Conservation (phyloP, 2,329 filamentous ascomycete species). For the Septoria petroselini region DNA sequence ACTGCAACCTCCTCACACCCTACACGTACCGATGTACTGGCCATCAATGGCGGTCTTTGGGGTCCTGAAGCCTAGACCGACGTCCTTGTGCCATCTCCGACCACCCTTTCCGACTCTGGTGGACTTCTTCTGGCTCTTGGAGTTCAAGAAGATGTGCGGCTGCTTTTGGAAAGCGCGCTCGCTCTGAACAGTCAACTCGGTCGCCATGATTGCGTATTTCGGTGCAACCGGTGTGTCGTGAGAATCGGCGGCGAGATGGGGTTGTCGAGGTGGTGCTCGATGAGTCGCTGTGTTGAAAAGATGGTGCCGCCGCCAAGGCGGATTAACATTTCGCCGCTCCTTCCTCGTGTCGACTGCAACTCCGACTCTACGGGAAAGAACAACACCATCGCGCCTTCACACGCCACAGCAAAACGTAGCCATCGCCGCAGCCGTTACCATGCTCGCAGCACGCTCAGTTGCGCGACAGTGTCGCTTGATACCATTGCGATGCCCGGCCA, state of each 20-base stretch:
- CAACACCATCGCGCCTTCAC: neutral
- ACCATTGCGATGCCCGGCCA: neutral
- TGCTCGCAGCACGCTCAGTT: neutral
- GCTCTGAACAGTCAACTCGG: conserved; percentile 98
- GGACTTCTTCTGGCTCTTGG: conserved; percentile 85
- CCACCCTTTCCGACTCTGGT: conserved; percentile 83
- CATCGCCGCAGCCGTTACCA: neutral
- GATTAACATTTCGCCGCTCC: conserved; percentile 1
- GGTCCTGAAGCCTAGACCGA: conserved; percentile 98
- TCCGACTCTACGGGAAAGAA: neutral
- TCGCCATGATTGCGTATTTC: conserved; percentile 71
- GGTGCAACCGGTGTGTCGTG: conserved; percentile 22
- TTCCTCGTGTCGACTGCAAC: neutral
- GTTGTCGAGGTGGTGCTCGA: conserved; percentile 8
- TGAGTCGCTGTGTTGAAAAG: too few species aligned
- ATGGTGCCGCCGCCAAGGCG: too few species aligned
- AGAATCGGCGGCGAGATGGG: conserved; percentile 11
- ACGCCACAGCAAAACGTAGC: neutral
- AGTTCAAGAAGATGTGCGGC: conserved; percentile 99
- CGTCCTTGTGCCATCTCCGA: conserved; percentile 99
- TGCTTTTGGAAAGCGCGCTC: conserved; percentile 99
- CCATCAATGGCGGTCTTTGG: conserved; percentile 99
- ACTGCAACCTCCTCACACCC: conserved; percentile 10
- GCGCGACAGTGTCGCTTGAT: neutral
- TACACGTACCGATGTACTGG: conserved; percentile 88